A percentile compares a stretch with the other conserved stretches of the same genome.
These are phyloP conservation scores for Neofusicoccum laricinum DNA, from an alignment of 2,329 filamentous ascomycete genomes.

Conservation along the genomic window DNA sequence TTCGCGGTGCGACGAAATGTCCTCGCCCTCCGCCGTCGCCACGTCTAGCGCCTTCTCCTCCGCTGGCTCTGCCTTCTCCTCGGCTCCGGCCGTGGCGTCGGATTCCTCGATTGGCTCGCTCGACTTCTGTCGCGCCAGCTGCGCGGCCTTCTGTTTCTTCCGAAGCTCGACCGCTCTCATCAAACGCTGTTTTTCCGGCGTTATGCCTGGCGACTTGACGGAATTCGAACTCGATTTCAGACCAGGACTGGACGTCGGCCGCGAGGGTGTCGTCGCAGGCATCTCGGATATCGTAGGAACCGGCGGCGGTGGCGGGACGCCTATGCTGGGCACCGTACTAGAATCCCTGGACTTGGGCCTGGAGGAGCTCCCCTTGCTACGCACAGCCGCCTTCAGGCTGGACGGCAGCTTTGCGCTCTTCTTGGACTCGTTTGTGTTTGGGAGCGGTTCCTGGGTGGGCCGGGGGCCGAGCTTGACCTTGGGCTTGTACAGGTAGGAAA, in stretches of 20 bases:
- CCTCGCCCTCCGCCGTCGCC: background rate
- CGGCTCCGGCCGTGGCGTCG: slow-evolving; percentile 19
- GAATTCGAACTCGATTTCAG: slow-evolving; percentile 23
- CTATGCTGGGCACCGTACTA: slow-evolving; percentile 27
- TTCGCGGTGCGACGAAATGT: slow-evolving; percentile 7
- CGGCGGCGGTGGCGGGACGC: slow-evolving; percentile 31
- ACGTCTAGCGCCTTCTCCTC: slow-evolving; percentile 1
- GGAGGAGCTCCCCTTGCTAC: slow-evolving; percentile 21
- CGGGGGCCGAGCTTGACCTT: slow-evolving; percentile 89
- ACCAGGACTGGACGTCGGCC: slow-evolving; percentile 37
- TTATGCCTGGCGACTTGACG: slow-evolving; percentile 56
- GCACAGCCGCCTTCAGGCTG: slow-evolving; percentile 60
- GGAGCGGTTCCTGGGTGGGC: slow-evolving; percentile 59
- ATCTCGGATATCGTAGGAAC: slow-evolving; percentile 34
- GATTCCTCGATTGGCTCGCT: slow-evolving; percentile 10
- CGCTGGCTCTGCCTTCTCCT: slow-evolving; percentile 14
- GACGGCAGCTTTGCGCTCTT: slow-evolving; percentile 72
- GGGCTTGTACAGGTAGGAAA: slow-evolving; percentile 59
- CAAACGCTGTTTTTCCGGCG: slow-evolving; percentile 83
- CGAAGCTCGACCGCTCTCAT: slow-evolving; percentile 93
- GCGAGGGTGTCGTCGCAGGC: slow-evolving; percentile 34
- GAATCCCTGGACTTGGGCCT: slow-evolving; percentile 36
- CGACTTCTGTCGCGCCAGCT: slow-evolving; percentile 30
- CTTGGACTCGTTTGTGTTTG: slow-evolving; percentile 56
- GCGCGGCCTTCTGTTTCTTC: slow-evolving; percentile 67